A percentile compares a stretch with the other conserved stretches of the same genome.
Conservation (phyloP, 2,329 filamentous ascomycete genomes). For the Pyrenochaeta sp. region DNA sequence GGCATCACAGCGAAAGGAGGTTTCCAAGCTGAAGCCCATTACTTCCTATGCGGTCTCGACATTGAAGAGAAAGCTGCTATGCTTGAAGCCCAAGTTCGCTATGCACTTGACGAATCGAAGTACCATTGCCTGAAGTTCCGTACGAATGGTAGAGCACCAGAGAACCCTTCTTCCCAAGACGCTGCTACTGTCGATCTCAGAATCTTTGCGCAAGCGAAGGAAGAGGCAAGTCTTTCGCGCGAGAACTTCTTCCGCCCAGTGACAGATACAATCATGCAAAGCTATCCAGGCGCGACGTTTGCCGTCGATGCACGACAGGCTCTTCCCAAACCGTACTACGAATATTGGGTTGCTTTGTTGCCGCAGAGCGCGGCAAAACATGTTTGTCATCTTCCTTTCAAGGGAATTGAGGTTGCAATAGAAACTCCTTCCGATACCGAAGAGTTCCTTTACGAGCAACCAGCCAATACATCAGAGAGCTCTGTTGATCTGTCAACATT, state of each 20-base stretch:
- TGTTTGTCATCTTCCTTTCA: conserved; percentile 19
- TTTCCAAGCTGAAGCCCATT: conserved; percentile 57
- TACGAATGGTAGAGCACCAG: conserved; percentile 27
- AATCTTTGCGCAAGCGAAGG: conserved; percentile 32
- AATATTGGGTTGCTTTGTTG: conserved; percentile 29
- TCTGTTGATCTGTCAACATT: conserved; percentile 31
- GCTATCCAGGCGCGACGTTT: conserved; percentile 32
- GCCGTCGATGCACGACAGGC: conserved; percentile 33
- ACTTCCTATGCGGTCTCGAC: conserved; percentile 55
- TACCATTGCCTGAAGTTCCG: conserved; percentile 53
- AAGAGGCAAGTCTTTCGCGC: conserved; percentile 21
- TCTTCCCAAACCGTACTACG: conserved; percentile 28
- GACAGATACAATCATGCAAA: conserved; percentile 28
- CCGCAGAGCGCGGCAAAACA: conserved; percentile 26
- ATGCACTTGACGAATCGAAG: conserved; percentile 48
- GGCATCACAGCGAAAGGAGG: conserved; percentile 56
- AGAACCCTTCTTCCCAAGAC: conserved; percentile 31
- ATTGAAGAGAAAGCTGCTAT: conserved; percentile 55
- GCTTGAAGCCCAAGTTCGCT: conserved; percentile 47
- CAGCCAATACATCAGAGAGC: conserved; percentile 17
- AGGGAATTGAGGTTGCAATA: conserved; percentile 21
- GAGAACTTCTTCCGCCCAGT: conserved; percentile 20
- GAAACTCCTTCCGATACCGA: conserved; percentile 17
- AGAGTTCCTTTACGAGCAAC: conserved; percentile 24
- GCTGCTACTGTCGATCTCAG: conserved; percentile 36